Evolutionary conservation across 257 asterid genomes (phyloP).

Genomic region (Ajuga chamaepitys): DNA sequence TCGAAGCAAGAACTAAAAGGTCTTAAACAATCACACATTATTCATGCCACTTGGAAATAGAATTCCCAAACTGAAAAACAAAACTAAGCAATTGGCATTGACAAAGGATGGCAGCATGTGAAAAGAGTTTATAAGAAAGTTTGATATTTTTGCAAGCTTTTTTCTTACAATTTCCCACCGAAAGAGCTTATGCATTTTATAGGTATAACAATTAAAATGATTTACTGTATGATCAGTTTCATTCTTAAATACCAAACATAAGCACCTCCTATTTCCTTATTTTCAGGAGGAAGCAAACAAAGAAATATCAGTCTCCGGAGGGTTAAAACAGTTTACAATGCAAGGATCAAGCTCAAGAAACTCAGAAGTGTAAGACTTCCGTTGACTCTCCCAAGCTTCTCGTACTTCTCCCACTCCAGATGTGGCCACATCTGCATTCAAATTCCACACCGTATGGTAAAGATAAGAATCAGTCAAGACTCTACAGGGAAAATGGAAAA

Average conservation of each 20-base stretch:
- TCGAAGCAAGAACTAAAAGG: not conserved
- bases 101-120: not conserved
- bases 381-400: constrained; percentile 93
- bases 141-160: not conserved
- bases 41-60: not conserved
- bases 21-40: not conserved
- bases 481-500: not conserved
- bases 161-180: not conserved
- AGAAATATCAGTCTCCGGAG: not conserved
- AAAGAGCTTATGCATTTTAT: not conserved
- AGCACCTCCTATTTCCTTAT: not conserved
- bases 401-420: constrained; percentile 72
- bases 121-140: not conserved
- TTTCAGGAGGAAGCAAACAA: not conserved
- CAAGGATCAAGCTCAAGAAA: constrained; percentile 86
- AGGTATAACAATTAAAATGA: not conserved
- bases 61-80: constrained; percentile 4
- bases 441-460: not conserved
- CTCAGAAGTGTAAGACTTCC: constrained; percentile 83
- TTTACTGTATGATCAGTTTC: not conserved
- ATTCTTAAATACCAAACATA: not conserved
- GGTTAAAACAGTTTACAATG: constrained; percentile 47
- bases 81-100: not conserved
- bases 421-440: constrained; percentile 52
- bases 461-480: not conserved